Evolutionary conservation across 1,284 basidiomycete species (phyloP), one percentile per base, ranked within the genome.

Genomic region (Ganoderma resinaceum): DNA sequence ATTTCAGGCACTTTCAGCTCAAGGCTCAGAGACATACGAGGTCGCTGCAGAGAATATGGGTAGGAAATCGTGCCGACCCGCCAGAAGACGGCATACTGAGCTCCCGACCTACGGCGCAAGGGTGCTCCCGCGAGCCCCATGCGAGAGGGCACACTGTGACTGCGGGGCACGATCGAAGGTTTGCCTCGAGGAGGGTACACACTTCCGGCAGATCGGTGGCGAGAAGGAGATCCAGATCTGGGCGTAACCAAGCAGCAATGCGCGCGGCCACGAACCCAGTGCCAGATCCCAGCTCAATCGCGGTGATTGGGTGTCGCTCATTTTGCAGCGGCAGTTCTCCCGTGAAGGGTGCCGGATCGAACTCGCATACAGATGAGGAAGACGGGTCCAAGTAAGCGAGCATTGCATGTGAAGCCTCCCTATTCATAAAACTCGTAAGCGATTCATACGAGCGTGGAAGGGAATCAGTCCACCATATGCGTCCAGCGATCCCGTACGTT

Each of bases 401-500:
- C 75, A 93, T 79, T 3, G 84, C 77, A 76, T 91, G 90, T 2
- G 93, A 89, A 29, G 92, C 91, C 80, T 94, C 92, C 93, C 92
- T 93, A 78, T 53, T 69, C 60, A 42, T 53, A 35, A 29, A 52
- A 42, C 12, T 8, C 7, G 53, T 61, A 63, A 12, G 59, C 26
- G 40, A 29, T 42, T 63, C 11, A 37, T n/a, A 60, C 55, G 23
- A 31, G 65, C 9, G 46, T 63, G 65, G 16, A 62, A 68, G 61
- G 60, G 40, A 46, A 18, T 37, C 53, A n/a, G 76, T 72, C 79
- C 82, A 92, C 91, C 91, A 93, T 63, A 93, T 87, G 77, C 91
- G 82, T 38, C 92, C 91, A 14, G 92, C 92, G 64, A 94, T 94
- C 6, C 93, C 92, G 76, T 89, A 94, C 63, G 81, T 82, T 23